A percentile compares a stretch with the other conserved stretches of the same genome.
phyloP scores from a whole-genome alignment of 805 yeast species.

The Saccharomycopsis selenospora region DNA sequence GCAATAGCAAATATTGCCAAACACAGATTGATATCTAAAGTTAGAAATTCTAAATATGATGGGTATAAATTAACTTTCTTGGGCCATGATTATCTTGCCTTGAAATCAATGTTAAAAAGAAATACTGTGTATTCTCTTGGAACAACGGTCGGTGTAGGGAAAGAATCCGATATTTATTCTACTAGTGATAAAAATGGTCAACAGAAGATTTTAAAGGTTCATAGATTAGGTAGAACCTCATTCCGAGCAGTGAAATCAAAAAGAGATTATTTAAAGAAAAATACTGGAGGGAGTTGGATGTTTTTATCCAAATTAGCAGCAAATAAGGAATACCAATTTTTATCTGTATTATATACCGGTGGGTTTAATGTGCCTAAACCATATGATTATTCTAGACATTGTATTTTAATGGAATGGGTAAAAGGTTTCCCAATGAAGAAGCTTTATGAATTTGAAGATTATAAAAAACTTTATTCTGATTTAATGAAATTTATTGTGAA shows the following conservation, averaged over 20 bases:
- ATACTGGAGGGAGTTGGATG: slow-evolving; percentile 86
- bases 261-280: slow-evolving; percentile 76
- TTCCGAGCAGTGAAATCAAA: slow-evolving; percentile 89
- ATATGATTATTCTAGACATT: slow-evolving; percentile 82
- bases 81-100: slow-evolving; percentile 89
- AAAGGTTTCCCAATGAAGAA: slow-evolving; percentile 88
- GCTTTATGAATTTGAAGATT: slow-evolving; percentile 60
- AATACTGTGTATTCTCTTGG: slow-evolving; percentile 74
- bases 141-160: slow-evolving; percentile 89
- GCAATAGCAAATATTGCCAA: slow-evolving; percentile 84
- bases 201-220: slow-evolving; percentile 79
- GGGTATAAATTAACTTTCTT: slow-evolving; percentile 84
- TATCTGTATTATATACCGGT: slow-evolving; percentile 63
- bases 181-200: slow-evolving; percentile 61
- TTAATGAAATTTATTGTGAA: slow-evolving; percentile 82
- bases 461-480: slow-evolving; percentile 68
- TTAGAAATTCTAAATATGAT: slow-evolving; percentile 90
- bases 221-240: slow-evolving; percentile 89
- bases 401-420: slow-evolving; percentile 86
- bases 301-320: slow-evolving; percentile 85
- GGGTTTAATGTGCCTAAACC: slow-evolving; percentile 88
- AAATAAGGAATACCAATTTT: slow-evolving; percentile 81
- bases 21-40: slow-evolving; percentile 63
- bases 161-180: slow-evolving; percentile 90
- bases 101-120: slow-evolving; percentile 73